Evolutionary conservation across 2,329 filamentous ascomycete species (phyloP).

Genomic region (Fusarium circinatum): DNA sequence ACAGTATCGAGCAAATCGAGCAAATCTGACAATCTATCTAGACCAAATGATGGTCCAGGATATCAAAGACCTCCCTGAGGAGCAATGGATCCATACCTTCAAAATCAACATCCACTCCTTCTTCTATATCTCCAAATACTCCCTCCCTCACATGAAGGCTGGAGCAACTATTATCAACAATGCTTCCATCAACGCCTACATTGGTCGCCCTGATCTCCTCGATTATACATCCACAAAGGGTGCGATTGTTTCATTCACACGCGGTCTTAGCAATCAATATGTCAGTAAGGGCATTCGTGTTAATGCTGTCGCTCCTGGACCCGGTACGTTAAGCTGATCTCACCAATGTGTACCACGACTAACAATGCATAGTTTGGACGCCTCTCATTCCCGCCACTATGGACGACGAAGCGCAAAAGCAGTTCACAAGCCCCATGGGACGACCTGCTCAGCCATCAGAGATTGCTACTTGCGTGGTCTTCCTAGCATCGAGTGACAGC

Average conservation of each 20-base stretch:
- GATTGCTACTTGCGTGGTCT: slow-evolving; percentile 84
- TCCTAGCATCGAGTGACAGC: slow-evolving; percentile 79
- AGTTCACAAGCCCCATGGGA: slow-evolving; percentile 80
- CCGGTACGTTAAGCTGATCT: slow-evolving; percentile 49
- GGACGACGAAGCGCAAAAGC: slow-evolving; percentile 74
- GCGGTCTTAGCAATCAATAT: slow-evolving; percentile 80
- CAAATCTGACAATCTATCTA: slow-evolving; percentile 17
- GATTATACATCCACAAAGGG: slow-evolving; percentile 86
- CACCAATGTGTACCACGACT: background rate
- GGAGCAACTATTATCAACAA: slow-evolving; percentile 87
- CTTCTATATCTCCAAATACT: slow-evolving; percentile 84
- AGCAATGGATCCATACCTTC: slow-evolving; percentile 84
- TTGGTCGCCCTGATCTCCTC: slow-evolving; percentile 81
- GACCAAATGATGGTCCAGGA: slow-evolving; percentile 72
- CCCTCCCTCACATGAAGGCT: slow-evolving; percentile 77
- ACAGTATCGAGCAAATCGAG: background rate
- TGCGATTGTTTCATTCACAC: slow-evolving; percentile 82
- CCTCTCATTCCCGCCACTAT: slow-evolving; percentile 80
- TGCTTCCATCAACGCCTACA: slow-evolving; percentile 84
- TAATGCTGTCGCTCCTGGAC: slow-evolving; percentile 80
- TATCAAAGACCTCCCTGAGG: slow-evolving; percentile 77
- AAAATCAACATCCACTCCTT: slow-evolving; percentile 84
- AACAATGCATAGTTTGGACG: slow-evolving; percentile 68
- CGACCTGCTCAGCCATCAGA: slow-evolving; percentile 83
- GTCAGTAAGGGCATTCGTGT: slow-evolving; percentile 77